Conservation (phyloP, 306 rosid genomes). For the Parietaria judaica region DNA sequence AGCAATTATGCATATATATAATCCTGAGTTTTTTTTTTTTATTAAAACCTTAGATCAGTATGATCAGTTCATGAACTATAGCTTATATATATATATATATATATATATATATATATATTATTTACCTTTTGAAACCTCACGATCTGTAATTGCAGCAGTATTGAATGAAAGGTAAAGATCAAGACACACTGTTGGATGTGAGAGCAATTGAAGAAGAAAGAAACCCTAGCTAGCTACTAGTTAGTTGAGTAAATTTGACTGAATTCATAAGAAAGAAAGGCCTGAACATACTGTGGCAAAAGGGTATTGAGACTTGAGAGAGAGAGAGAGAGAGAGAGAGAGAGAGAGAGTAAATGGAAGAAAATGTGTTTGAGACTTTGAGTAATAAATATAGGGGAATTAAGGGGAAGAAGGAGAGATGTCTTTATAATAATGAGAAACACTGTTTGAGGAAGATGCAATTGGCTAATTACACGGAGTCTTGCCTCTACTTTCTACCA, state of each 20-base stretch:
- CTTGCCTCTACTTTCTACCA: slow-evolving; percentile 11
- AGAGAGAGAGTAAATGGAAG: slow-evolving; percentile 17
- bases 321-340: slow-evolving; percentile 29
- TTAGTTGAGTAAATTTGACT: slow-evolving; percentile 9
- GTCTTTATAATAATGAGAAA: slow-evolving; percentile 26
- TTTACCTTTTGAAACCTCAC: slow-evolving; percentile 24
- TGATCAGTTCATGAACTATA: not conserved
- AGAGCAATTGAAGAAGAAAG: slow-evolving; percentile 24
- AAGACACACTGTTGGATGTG: slow-evolving; percentile 37
- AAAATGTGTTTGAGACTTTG: not conserved
- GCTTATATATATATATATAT: too few relatives aligned
- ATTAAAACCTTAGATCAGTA: not conserved
- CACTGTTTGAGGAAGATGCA: slow-evolving; percentile 17
- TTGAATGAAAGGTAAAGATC: not conserved
- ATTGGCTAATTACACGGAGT: slow-evolving; percentile 8
- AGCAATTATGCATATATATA: too few relatives aligned
- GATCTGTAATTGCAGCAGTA: slow-evolving; percentile 23
- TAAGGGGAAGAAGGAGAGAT: slow-evolving; percentile 10
- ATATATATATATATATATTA: not conserved
- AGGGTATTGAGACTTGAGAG: slow-evolving; percentile 2
- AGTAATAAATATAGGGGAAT: slow-evolving; percentile 17
- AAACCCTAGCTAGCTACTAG: slow-evolving; percentile 50
- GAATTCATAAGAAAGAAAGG: slow-evolving; percentile 16
- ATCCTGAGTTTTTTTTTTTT: not conserved
- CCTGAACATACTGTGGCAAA: slow-evolving; percentile 40